These are phyloP conservation scores for Strigomonas culicis DNA, from an alignment of 208 protist genomes.

Conservation along the genomic window DNA sequence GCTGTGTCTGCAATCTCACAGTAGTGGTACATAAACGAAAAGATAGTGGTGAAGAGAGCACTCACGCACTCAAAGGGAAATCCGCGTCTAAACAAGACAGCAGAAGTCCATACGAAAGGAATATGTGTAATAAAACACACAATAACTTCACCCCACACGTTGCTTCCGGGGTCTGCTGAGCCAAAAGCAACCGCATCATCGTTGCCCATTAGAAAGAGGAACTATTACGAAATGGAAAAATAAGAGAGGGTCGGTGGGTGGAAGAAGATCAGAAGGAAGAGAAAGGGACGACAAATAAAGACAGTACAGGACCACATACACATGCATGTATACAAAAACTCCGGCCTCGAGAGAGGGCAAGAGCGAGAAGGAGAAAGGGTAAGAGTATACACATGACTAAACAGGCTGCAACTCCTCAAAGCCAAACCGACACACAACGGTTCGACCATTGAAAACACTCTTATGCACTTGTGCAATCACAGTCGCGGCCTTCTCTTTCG, in stretches of 20 bases:
- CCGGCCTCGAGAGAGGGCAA: not conserved
- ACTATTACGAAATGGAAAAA: not conserved
- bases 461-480: constrained; percentile 64
- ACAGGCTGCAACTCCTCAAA: no score
- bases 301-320: not conserved
- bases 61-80: constrained; percentile 52
- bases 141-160: constrained; percentile 25
- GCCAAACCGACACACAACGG: constrained; percentile 63
- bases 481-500: constrained; percentile 37
- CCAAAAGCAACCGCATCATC: not conserved
- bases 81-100: constrained; percentile 35
- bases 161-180: not conserved
- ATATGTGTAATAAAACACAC: constrained; percentile 66
- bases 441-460: constrained; percentile 48
- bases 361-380: not conserved
- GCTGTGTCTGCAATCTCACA: constrained; percentile 59
- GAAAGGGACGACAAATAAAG: not conserved
- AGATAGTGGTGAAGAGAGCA: constrained; percentile 40
- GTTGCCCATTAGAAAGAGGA: not conserved
- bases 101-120: constrained; percentile 37
- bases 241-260: no score
- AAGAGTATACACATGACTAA: no score
- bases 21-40: constrained; percentile 74
- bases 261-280: no score
- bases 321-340: not conserved